Conservation (phyloP, 1,139 yeast genomes). For the Debaryomyces coudertii region DNA sequence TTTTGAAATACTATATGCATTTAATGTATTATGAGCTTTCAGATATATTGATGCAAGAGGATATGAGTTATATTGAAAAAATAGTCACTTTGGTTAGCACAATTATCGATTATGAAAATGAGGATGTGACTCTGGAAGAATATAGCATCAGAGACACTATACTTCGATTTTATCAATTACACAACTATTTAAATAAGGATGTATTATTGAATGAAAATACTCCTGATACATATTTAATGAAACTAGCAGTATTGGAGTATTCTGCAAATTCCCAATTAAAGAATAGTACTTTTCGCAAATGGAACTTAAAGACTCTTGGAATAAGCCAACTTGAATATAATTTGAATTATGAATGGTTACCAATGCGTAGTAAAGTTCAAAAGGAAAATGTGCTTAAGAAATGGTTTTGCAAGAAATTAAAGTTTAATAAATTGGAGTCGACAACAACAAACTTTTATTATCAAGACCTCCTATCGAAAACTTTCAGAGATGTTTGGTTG, state of each 20-base stretch:
- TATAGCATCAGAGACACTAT: slow-evolving; percentile 28
- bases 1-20: slow-evolving; percentile 27
- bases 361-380: background rate
- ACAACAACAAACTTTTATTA: slow-evolving; percentile 16
- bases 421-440: slow-evolving; percentile 15
- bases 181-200: slow-evolving; percentile 18
- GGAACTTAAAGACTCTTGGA: slow-evolving; percentile 17
- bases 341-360: slow-evolving; percentile 9
- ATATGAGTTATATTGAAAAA: slow-evolving; percentile 28
- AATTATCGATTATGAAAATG: slow-evolving; percentile 36
- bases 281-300: slow-evolving; percentile 15
- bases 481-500: slow-evolving; percentile 7
- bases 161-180: slow-evolving; percentile 25
- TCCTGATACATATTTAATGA: slow-evolving; percentile 31
- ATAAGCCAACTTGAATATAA: slow-evolving; percentile 17
- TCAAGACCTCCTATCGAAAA: slow-evolving; percentile 3
- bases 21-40: slow-evolving; percentile 24
- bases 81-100: slow-evolving; percentile 26
- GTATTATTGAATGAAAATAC: slow-evolving; percentile 9
- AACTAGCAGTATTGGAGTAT: slow-evolving; percentile 25
- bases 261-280: slow-evolving; percentile 8
- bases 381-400: slow-evolving; percentile 13
- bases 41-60: slow-evolving; percentile 20
- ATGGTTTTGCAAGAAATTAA: slow-evolving; percentile 21
- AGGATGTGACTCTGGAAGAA: slow-evolving; percentile 24